These are phyloP conservation scores for Hyaloscypha hepaticicola DNA, from an alignment of 495 filamentous ascomycete species.

Conservation along the genomic window DNA sequence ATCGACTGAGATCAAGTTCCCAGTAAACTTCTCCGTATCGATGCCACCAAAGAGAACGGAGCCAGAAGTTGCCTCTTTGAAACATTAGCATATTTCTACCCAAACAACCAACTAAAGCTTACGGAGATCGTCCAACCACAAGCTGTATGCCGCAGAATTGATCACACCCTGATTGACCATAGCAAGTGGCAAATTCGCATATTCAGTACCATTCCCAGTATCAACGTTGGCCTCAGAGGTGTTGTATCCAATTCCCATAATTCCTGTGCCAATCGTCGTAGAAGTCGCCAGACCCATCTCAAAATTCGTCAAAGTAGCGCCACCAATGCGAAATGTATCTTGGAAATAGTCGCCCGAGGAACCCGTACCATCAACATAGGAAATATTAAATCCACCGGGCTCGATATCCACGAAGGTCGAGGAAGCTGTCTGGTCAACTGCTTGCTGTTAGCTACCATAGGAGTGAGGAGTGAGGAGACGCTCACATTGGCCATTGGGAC, in stretches of 20 bases:
- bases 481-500: conserved; percentile 49
- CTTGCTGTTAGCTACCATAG: not conserved
- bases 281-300: conserved; percentile 81
- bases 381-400: conserved; percentile 72
- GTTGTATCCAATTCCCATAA: conserved; percentile 86
- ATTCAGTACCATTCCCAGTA: conserved; percentile 45
- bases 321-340: conserved; percentile 74
- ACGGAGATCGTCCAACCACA: conserved; percentile 83
- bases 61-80: conserved; percentile 59
- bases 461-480: conserved; percentile 22
- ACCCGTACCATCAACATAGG: conserved; percentile 79
- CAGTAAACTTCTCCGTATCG: conserved; percentile 80
- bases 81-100: not conserved
- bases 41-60: conserved; percentile 92
- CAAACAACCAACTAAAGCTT: conserved; percentile 19
- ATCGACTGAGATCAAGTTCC: conserved; percentile 68
- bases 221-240: conserved; percentile 72
- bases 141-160: conserved; percentile 79
- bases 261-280: conserved; percentile 70
- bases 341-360: conserved; percentile 78
- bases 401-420: conserved; percentile 66
- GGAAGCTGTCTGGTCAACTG: conserved; percentile 62
- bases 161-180: conserved; percentile 74
- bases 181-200: conserved; percentile 76
- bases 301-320: conserved; percentile 59